Conservation (phyloP, 2,329 filamentous ascomycete species). For the Diplodia sapinea region DNA sequence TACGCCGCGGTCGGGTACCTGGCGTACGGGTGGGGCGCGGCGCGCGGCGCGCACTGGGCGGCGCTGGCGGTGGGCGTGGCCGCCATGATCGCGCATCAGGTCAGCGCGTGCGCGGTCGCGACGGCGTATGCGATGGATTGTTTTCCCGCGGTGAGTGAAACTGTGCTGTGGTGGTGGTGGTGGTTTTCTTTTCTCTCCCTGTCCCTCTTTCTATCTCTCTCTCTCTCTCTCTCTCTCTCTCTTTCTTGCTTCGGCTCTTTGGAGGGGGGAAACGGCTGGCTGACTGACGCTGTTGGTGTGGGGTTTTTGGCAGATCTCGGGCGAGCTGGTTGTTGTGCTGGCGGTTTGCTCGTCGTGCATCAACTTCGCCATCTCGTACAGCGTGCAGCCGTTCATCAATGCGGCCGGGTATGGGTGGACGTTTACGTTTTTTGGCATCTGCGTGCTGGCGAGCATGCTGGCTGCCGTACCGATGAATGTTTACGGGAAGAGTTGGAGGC, state of each 20-base stretch:
- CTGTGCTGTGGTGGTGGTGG: slow-evolving; percentile 30
- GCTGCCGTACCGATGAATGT: slow-evolving; percentile 39
- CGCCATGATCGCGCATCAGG: slow-evolving; percentile 51
- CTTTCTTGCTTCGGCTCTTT: no score
- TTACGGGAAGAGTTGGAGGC: slow-evolving; percentile 46
- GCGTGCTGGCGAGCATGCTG: slow-evolving; percentile 38
- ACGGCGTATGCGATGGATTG: slow-evolving; percentile 53
- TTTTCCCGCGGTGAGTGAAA: slow-evolving; percentile 37
- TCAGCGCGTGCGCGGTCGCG: slow-evolving; percentile 48
- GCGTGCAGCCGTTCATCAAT: slow-evolving; percentile 50
- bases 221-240: no score
- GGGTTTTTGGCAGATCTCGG: slow-evolving; percentile 8
- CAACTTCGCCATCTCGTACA: slow-evolving; percentile 37
- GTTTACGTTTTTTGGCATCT: slow-evolving; percentile 47
- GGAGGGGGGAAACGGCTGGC: neutral
- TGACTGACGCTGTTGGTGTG: neutral
- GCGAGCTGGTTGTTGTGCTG: slow-evolving; percentile 29
- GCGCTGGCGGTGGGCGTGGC: slow-evolving; percentile 46
- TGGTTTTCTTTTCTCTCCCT: neutral
- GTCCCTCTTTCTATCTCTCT: no score
- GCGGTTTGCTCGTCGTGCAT: slow-evolving; percentile 27
- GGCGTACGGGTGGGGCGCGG: slow-evolving; percentile 50
- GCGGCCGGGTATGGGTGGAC: slow-evolving; percentile 40
- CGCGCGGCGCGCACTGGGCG: slow-evolving; percentile 43
- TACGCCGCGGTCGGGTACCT: slow-evolving; percentile 47